These are phyloP conservation scores for Suillus hirtellus DNA, from an alignment of 768 basidiomycete genomes.

Conservation along the genomic window DNA sequence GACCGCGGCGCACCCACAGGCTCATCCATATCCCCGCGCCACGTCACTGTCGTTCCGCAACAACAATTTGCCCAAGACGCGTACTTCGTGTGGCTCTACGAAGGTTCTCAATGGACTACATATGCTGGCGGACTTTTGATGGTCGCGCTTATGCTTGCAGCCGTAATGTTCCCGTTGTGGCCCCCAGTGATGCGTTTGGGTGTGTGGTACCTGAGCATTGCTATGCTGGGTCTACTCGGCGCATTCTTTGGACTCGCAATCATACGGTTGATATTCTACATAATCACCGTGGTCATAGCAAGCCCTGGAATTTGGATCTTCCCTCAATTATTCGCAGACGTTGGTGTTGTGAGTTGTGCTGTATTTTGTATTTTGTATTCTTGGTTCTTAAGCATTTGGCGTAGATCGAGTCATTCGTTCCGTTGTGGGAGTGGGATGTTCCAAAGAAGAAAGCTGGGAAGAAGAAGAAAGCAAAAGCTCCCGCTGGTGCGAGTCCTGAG, in stretches of 20 bases:
- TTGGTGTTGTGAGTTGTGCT: constrained; percentile 85
- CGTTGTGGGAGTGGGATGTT: constrained; percentile 95
- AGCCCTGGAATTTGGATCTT: constrained; percentile 98
- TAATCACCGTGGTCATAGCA: constrained; percentile 83
- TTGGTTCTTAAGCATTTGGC: neutral
- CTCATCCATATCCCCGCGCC: constrained; percentile 72
- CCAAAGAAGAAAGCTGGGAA: constrained; percentile 69
- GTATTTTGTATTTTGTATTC: neutral
- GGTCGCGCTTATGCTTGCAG: constrained; percentile 92
- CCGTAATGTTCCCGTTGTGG: constrained; percentile 99
- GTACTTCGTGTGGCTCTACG: constrained; percentile 97
- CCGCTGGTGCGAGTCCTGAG: constrained; percentile 31
- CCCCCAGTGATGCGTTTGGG: constrained; percentile 89
- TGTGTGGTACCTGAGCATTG: constrained; percentile 93
- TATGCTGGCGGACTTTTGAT: constrained; percentile 88
- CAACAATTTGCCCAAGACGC: constrained; percentile 76
- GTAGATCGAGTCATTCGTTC: constrained; percentile 98
- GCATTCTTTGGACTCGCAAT: constrained; percentile 91
- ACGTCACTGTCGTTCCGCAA: constrained; percentile 68
- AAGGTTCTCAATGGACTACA: constrained; percentile 90
- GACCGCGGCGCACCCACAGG: constrained; percentile 60
- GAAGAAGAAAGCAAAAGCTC: constrained; percentile 56
- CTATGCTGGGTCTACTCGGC: constrained; percentile 82
- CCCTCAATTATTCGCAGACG: constrained; percentile 96
- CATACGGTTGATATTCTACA: constrained; percentile 89